Evolutionary conservation across 2,329 filamentous ascomycete genomes (phyloP).

Genomic region (Kalmusia sp.): DNA sequence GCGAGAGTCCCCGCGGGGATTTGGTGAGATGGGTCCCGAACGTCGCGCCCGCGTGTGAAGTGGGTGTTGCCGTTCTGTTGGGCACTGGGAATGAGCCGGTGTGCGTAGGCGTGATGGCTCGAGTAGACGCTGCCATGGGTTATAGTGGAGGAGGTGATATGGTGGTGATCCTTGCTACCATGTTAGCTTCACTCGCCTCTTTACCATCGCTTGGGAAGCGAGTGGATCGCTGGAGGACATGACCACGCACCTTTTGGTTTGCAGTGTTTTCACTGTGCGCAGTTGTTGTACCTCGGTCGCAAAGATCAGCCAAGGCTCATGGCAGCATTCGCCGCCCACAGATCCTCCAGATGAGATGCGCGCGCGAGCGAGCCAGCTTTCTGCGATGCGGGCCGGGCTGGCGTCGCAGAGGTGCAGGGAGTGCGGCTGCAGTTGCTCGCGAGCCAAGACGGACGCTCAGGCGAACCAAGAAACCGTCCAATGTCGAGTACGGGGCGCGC

Average conservation of each 20-base stretch:
- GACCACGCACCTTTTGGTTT: constrained; percentile 31
- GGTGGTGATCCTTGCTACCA: constrained; percentile 13
- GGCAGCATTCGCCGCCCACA: constrained; percentile 18
- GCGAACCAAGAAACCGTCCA: neutral
- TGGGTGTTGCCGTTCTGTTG: constrained; percentile 50
- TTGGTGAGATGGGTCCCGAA: constrained; percentile 51
- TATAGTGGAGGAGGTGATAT: constrained; percentile 5
- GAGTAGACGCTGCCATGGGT: constrained; percentile 54
- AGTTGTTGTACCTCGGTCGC: constrained; percentile 1
- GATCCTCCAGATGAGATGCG: constrained; percentile 15
- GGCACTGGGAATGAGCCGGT: constrained; percentile 49
- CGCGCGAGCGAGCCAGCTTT: constrained; percentile 21
- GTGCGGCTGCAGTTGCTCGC: constrained; percentile 4
- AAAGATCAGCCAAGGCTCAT: constrained; percentile 12
- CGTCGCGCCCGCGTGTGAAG: constrained; percentile 35
- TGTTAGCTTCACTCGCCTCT: constrained; percentile 16
- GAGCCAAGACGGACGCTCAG: neutral
- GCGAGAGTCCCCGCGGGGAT: constrained; percentile 50
- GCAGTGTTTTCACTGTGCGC: constrained; percentile 20
- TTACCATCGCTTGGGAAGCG: constrained; percentile 3
- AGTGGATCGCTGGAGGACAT: constrained; percentile 5
- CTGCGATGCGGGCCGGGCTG: constrained; percentile 18
- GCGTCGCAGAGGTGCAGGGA: constrained; percentile 12
- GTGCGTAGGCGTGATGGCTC: constrained; percentile 52
- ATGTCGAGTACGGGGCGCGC: constrained; percentile 1